A percentile compares a stretch with the other conserved stretches of the same genome.
Evolutionary conservation across 2,329 filamentous ascomycete species (phyloP).

Genomic region (Paraphoma chrysanthemicola): DNA sequence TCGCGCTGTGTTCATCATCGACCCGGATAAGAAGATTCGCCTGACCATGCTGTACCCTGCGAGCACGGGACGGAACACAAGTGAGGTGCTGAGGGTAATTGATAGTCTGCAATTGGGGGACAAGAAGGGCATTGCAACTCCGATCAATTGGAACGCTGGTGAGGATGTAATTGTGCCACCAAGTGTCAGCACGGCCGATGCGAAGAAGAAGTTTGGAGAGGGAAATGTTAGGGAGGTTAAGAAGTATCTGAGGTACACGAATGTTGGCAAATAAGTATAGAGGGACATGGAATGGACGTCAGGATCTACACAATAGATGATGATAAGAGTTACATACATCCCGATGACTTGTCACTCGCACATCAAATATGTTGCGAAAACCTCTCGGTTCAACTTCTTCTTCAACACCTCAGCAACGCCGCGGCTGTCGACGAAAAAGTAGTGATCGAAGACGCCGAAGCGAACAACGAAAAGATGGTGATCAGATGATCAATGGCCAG

Average conservation of each 20-base stretch:
- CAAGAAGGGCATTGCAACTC: conserved; percentile 86
- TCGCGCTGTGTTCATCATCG: conserved; percentile 92
- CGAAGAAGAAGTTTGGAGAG: conserved; percentile 85
- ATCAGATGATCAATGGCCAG: too few relatives aligned
- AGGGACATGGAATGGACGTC: not conserved
- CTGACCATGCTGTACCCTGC: conserved; percentile 93
- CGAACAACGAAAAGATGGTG: too few relatives aligned
- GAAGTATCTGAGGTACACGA: conserved; percentile 76
- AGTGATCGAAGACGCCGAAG: too few relatives aligned
- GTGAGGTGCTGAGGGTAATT: conserved; percentile 65
- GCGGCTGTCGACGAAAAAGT: too few relatives aligned
- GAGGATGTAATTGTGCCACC: conserved; percentile 94
- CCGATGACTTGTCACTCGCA: too few relatives aligned
- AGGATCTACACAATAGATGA: too few relatives aligned
- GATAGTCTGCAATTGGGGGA: conserved; percentile 72
- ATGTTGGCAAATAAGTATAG: conserved; percentile 13
- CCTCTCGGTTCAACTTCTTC: too few relatives aligned
- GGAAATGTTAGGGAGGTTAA: conserved; percentile 61
- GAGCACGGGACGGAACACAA: conserved; percentile 73
- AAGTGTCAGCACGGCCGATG: conserved; percentile 80
- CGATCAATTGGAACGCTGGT: conserved; percentile 88
- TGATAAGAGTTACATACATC: too few relatives aligned
- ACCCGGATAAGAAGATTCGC: conserved; percentile 91
- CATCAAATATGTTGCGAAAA: too few relatives aligned
- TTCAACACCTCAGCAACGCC: too few relatives aligned